Evolutionary conservation across 1,284 basidiomycete genomes (phyloP).

Genomic region (Ganoderma meredithae): DNA sequence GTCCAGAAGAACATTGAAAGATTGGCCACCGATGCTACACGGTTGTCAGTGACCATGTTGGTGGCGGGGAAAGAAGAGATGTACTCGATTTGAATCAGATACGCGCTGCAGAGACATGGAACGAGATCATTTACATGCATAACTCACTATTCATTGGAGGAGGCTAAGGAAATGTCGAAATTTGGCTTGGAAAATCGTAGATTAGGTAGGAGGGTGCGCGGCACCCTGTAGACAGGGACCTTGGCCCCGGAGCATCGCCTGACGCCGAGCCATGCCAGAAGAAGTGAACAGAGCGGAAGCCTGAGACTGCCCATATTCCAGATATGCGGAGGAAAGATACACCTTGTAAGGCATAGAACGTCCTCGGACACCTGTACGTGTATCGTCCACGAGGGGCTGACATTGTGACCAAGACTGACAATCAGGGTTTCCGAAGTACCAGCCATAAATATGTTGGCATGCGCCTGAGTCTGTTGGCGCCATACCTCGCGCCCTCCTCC

Average conservation of each 20-base stretch:
- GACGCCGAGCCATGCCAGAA: slow-evolving; percentile 14
- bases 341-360: neutral
- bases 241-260: slow-evolving; percentile 25
- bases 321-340: neutral
- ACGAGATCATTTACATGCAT: neutral
- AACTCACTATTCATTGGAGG: slow-evolving; percentile 47
- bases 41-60: slow-evolving; percentile 21
- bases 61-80: slow-evolving; percentile 24
- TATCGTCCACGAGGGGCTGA: slow-evolving; percentile 1
- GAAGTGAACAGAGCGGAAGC: slow-evolving; percentile 7
- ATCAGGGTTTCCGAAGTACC: neutral
- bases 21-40: slow-evolving; percentile 52
- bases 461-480: slow-evolving; percentile 1
- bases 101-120: slow-evolving; percentile 43
- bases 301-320: slow-evolving; percentile 2
- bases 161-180: slow-evolving; percentile 41
- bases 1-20: slow-evolving; percentile 61
- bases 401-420: neutral
- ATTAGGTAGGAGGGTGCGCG: slow-evolving; percentile 29
- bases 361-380: neutral
- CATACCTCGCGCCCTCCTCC: neutral
- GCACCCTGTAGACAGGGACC: slow-evolving; percentile 43
- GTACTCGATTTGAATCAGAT: slow-evolving; percentile 49
- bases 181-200: slow-evolving; percentile 33
- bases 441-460: neutral